Percentiles rank a stretch among this genome's conserved stretches.
Evolutionary conservation across 371 early-diverging fungal genomes (phyloP).

Genomic region (Mucor racemosus): DNA sequence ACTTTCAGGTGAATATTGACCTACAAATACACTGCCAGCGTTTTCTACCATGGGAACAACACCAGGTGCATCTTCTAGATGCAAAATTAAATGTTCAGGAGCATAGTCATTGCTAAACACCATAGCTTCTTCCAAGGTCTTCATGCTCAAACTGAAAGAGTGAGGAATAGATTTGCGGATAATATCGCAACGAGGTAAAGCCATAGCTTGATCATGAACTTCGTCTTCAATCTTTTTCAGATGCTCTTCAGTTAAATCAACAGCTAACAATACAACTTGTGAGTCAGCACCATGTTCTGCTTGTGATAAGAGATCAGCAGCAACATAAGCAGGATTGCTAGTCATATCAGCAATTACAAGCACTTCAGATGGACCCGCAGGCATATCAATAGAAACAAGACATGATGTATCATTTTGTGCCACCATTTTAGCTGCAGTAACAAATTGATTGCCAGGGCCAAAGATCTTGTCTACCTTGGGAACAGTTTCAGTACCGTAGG

Average conservation of each 20-base stretch:
- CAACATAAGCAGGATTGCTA: constrained; percentile 89
- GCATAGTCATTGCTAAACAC: constrained; percentile 93
- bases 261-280: constrained; percentile 94
- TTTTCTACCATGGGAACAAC: constrained; percentile 73
- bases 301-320: constrained; percentile 94
- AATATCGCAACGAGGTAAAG: constrained; percentile 89
- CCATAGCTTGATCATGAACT: constrained; percentile 81
- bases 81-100: constrained; percentile 97
- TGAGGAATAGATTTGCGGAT: constrained; percentile 88
- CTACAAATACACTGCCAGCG: constrained; percentile 97
- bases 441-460: constrained; percentile 99
- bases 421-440: constrained; percentile 98
- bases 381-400: constrained; percentile 97
- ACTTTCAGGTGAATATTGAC: constrained; percentile 94
- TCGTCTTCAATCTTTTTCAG: constrained; percentile 78
- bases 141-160: constrained; percentile 73
- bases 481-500: constrained; percentile 93
- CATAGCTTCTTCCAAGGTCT: constrained; percentile 79
- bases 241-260: constrained; percentile 67
- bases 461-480: constrained; percentile 99
- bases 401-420: constrained; percentile 92
- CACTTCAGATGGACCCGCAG: constrained; percentile 97
- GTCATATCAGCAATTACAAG: constrained; percentile 92
- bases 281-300: constrained; percentile 97
- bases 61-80: constrained; percentile 75